Base-by-base conservation (phyloP, 1,284 basidiomycete genomes). In the Melampsora medusae region DNA sequence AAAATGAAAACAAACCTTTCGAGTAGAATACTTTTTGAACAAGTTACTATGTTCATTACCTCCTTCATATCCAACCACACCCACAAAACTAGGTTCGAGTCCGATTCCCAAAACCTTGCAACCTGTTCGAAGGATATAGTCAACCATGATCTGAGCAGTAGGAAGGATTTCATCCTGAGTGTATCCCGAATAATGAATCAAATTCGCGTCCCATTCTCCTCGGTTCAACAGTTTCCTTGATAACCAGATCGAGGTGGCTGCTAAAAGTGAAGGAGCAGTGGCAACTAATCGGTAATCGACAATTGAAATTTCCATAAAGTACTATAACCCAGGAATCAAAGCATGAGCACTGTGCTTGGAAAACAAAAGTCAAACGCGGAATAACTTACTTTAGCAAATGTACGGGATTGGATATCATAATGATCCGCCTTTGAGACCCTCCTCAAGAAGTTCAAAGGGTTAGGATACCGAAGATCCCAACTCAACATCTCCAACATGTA, bases 361-460 rank as follows among this genome's bases (percentile, higher is more conserved):
- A 46, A 66, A 7, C 2, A 35, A 42, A 5, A 67, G 22, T 12
- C 6, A 35, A 14, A 50, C 12, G n/a, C 17, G n/a, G 25, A 16
- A 33, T 25, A 9, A 49, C 62, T 2, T 31, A 78, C 78, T 80
- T 98, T 99, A 69, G 90, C 94, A 12, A 98, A 87, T 0, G 94
- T 97, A 75, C 95, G 87, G 33, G 90, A 90, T 82, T 95, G 90
- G 71, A 93, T 89, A 81, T 97, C 92, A 83, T 96, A 98, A 77
- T 92, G 91, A 81, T 99, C 97, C 3, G 96, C 97, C 84, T 98
- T 99, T 84, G 92, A 94, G 77, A 94, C 90, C 65, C 94, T 87
- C 49, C 95, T 87, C 69, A 98, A 86, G 84, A 92, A 98, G 84
- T 96, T 91, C 81, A 98, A 91, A 1, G 95, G 94, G 83, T 92